Evolutionary conservation across 306 rosid species (phyloP), one percentile per base, ranked within the genome.

Genomic region (Dryas drummondii): DNA sequence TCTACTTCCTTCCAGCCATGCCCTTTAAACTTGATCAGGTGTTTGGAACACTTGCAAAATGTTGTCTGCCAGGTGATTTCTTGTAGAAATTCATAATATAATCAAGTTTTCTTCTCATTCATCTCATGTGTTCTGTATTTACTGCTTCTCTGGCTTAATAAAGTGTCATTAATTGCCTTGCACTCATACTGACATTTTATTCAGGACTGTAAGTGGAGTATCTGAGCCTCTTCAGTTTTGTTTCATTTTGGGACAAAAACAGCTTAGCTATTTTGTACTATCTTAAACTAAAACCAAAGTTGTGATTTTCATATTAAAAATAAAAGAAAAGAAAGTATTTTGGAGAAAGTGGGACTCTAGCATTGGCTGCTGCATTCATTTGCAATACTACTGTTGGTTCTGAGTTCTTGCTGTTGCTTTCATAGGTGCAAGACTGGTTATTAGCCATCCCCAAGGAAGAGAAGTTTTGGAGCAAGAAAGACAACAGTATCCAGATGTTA

Each of bases 371-470:
- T 44, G 22, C 45, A 22, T 57, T 40, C 63, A 16, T 70, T 70
- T 49, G 16, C 59, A 9, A 3, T 42, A 57, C 41, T 3, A 16
- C 74, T 40, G 50, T 41, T 61, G 75, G 16, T 53, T 52, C 49
- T 78, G 17, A 48, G 9, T 9, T 77, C 26, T 27, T 52, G n/a
- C 51, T 76, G 64, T 62, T 77, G 9, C 22, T 56, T 45, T 57
- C 77, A 63, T 64, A 92, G 97, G 97, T 75, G 96, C 92, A 78
- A 88, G 93, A 79, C 71, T 94, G 78, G 83, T 94, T 59, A 86
- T 94, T 57, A 87, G 97, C 86, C 97, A 94, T 83, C 97, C 97
- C 32, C 84, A 86, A 69, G 97, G 97, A 72, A 90, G 92, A 83
- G 82, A 81, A 75, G 83, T 57, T 64, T 82, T 90, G n/a, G 76